A percentile compares a stretch with the other conserved stretches of the same genome.
phyloP scores from a whole-genome alignment of 331 rosid species.

The Quercus phellos region DNA sequence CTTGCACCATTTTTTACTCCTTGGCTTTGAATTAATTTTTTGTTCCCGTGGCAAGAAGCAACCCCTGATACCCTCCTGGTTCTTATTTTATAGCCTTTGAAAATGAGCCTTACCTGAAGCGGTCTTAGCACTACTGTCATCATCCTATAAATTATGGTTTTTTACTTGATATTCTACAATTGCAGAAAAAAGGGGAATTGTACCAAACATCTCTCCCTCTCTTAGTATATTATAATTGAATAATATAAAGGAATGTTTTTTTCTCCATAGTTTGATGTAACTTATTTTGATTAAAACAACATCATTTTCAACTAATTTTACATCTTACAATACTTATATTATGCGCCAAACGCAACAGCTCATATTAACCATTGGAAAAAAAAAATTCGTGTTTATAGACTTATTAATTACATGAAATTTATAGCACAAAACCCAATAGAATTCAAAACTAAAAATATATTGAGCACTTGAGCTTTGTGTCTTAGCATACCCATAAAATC shows the following conservation, averaged over 20 bases:
- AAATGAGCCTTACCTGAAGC: neutral
- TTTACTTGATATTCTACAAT: neutral
- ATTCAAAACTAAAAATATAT: neutral
- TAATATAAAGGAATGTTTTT: no score
- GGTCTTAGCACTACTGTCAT: neutral
- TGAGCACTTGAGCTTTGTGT: neutral
- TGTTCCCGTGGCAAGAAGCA: neutral
- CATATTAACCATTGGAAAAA: no score
- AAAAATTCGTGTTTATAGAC: no score
- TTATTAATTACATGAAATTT: no score
- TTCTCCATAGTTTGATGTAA: no score
- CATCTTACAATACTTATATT: no score
- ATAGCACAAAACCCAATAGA: neutral
- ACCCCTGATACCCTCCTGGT: neutral
- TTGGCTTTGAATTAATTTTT: neutral
- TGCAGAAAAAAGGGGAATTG: neutral
- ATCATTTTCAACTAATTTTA: no score
- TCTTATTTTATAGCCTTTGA: neutral
- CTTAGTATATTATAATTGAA: neutral
- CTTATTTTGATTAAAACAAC: rapidly evolving
- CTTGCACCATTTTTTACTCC: neutral
- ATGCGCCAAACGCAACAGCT: no score
- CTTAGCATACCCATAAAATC: no score
- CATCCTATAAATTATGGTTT: neutral
- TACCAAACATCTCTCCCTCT: neutral